Evolutionary conservation across 345 rosid genomes (phyloP), one percentile per base, ranked within the genome.

Genomic region (Aquilaria sinensis): DNA sequence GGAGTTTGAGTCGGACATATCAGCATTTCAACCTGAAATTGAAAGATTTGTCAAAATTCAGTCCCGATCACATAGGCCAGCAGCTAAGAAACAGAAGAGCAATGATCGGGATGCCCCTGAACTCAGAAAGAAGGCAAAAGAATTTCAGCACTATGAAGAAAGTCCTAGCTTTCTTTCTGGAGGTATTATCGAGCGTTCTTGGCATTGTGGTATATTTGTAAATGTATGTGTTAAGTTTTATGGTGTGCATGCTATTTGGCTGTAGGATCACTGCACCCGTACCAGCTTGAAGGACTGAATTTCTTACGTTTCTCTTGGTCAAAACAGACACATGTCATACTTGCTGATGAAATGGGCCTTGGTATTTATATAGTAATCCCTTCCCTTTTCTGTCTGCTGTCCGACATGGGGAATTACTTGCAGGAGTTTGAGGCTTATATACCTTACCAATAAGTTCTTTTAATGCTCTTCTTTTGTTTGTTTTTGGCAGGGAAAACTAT

Each of bases 291-390:
- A 83, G 97, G 99, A 47, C 80, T 95, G 70, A 95, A 95, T 66
- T 95, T 95, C 83, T 68, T 95, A 73, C 91, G 96, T 54, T 95
- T 85, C 72, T 89, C 99, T 14, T 95, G 96, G 95, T 89, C 96
- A 66, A 91, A 91, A 70, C 96, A 89, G 60, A 91, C 97, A 2
- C 97, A 95, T 80, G 99, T 89, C 41, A 91, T 95, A 70, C 97
- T 95, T 70, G 99, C 99, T 66, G 99, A 95, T 84, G 99, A 95
- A 71, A 95, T 95, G 99, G 99, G 97, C 55, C 84, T 95, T 67
- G 99, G 99, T 90, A 78, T 74, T 1, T 37, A 37, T 37, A 37
- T 37, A 37, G 43, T 8, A 5, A 37, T 70, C 66, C 56, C 57
- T 70, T 12, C 8, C 43, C 8, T 37, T 37, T 37, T 37, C 43